Evolutionary conservation across 2,329 filamentous ascomycete genomes (phyloP), one percentile per base, ranked within the genome.

Genomic region (Neofusicoccum kwambonambiense): DNA sequence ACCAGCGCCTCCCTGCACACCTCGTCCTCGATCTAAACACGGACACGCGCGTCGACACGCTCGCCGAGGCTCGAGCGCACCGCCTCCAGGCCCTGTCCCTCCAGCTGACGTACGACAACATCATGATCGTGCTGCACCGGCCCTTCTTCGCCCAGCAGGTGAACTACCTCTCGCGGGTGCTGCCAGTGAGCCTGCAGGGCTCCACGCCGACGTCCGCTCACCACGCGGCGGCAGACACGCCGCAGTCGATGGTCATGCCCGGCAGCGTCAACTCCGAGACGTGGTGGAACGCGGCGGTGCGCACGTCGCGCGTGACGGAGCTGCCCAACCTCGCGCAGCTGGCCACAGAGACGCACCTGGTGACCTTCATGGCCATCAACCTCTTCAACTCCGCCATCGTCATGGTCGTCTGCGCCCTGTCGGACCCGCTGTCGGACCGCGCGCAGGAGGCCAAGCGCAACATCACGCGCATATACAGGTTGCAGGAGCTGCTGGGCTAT

Each of bases 301-400:
- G 79, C 52, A 81, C 77, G 4, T 77, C 78, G 0, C 74, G 70
- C 19, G 71, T 81, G 2, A 78, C 76, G 2, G 66, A 74, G 49
- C 65, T 74, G 39, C 70, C 73, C 12, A 68, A 71, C 34, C 74
- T 81, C 4, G 73, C 75, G 17, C 74, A 77, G 44, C 68, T 77
- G 6, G 78, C 79, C 4, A 77, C 73, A 0, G 76, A 79, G 15
- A 80, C 75, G n/a, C 79, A 82, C 66, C 71, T 80, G 4, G 77
- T 79, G 5, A 76, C 79, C 5, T 81, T 81, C 64, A 69, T 81
- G 17, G 80, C 77, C 2, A 80, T 81, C 67, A 81, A 81, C 62
- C 66, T 81, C 11, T 81, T 81, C 71, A 80, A 80, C 54, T 77
- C 79, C 0, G 77, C 79, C 6, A 76, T 81, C 31, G 79, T 81